phyloP scores from a whole-genome alignment of 129 eudicot species.

The Artemisia tridentata region DNA sequence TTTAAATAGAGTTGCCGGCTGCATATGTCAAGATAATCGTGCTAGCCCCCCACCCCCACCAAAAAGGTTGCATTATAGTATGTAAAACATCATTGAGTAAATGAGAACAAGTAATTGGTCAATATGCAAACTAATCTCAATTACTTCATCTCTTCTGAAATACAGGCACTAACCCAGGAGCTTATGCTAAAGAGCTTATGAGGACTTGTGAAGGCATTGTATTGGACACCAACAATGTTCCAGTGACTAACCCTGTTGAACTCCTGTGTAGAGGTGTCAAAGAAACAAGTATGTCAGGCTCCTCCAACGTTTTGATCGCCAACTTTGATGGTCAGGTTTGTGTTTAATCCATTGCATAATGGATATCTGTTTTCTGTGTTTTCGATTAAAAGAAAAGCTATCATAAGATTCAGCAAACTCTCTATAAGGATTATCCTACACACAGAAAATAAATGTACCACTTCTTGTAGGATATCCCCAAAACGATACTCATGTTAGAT shows the following conservation, averaged over 20 bases:
- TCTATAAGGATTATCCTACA: slow-evolving; percentile 13
- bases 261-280: slow-evolving; percentile 57
- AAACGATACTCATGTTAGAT: background rate
- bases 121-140: slow-evolving; percentile 13
- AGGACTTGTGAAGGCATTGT: slow-evolving; percentile 56
- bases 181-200: slow-evolving; percentile 68
- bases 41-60: background rate
- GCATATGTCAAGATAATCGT: background rate
- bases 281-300: slow-evolving; percentile 60
- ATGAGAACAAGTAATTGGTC: slow-evolving; percentile 2
- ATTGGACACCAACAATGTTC: slow-evolving; percentile 29
- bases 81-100: background rate
- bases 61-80: too few relatives aligned
- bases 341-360: background rate
- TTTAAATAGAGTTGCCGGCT: background rate
- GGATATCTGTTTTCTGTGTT: background rate
- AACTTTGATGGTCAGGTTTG: slow-evolving; percentile 73
- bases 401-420: background rate
- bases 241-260: slow-evolving; percentile 46
- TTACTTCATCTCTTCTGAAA: slow-evolving; percentile 14
- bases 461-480: background rate
- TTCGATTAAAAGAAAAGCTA: slow-evolving; percentile 5
- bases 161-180: slow-evolving; percentile 68
- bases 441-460: background rate
- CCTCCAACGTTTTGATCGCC: slow-evolving; percentile 70